Percentiles rank a stretch among this genome's conserved stretches.
Conservation (phyloP, 257 asterid genomes). For the Orobanche coerulescens region DNA sequence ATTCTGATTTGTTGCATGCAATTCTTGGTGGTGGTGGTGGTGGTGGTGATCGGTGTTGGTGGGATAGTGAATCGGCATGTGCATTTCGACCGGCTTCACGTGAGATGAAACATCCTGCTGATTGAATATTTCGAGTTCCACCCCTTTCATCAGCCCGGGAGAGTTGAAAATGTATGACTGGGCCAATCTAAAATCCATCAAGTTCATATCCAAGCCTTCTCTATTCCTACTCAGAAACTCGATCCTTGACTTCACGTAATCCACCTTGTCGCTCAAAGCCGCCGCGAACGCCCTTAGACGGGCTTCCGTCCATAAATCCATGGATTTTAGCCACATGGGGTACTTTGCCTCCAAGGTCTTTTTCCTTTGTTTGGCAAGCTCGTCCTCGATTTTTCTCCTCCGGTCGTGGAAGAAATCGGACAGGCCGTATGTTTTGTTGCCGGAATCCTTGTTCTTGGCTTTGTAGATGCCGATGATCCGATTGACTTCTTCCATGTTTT, state of each 20-base stretch:
- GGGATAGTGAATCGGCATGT: slow-evolving; percentile 18
- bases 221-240: slow-evolving; percentile 23
- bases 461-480: slow-evolving; percentile 38
- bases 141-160: too few species aligned
- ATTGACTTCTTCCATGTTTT: slow-evolving; percentile 25
- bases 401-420: slow-evolving; percentile 39
- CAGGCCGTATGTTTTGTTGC: slow-evolving; percentile 34
- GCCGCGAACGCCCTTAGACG: slow-evolving; percentile 32
- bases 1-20: slow-evolving; percentile 8
- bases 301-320: slow-evolving; percentile 25
- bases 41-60: background rate
- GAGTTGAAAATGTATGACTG: background rate
- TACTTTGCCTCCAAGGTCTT: slow-evolving; percentile 42
- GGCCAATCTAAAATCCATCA: slow-evolving; percentile 9
- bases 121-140: too few species aligned
- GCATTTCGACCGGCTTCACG: background rate
- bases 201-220: slow-evolving; percentile 7
- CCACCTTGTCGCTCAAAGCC: slow-evolving; percentile 21
- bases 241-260: slow-evolving; percentile 23
- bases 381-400: slow-evolving; percentile 42
- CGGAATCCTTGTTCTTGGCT: slow-evolving; percentile 31
- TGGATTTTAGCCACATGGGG: slow-evolving; percentile 31
- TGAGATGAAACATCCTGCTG: background rate
- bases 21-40: background rate
- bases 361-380: slow-evolving; percentile 33